Evolutionary conservation across 2,329 filamentous ascomycete species (phyloP), one percentile per base, ranked within the genome.

Genomic region (Dactylellina parvicollis): DNA sequence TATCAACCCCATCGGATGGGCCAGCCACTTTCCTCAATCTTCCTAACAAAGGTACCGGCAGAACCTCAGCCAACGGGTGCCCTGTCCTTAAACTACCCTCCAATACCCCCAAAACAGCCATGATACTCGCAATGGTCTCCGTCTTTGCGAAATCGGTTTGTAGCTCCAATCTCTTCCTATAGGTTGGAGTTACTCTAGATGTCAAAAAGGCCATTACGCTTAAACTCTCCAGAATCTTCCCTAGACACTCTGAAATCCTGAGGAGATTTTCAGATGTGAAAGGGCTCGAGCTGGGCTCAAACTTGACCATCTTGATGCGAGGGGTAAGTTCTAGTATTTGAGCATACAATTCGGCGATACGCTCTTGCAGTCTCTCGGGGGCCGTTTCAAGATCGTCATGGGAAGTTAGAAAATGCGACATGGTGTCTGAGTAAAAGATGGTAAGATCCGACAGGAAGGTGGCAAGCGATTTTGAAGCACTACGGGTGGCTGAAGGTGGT

Each of bases 51-150:
- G 84, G 84, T 0, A 82, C 81, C 0, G 84, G 84, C 0, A 86
- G 75, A 1, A 83, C 78, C 56, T 84, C 82, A 0, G 84, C 84
- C 0, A 85, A 75, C 0, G 84, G 80, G n/a, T 81, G 81, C 0
- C 83, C 84, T 0, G 83, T 85, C 18, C 82, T 81, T 12, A 86
- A 76, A 1, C 83, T 78, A 54, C 85, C 83, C 52, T 84, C 83
- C 4, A 84, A 76, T 2, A 85, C 80, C 0, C 78, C 79, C 0
- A 86, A 76, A 1, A 85, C 83, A 0, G 83, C 83, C 84, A 85
- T 86, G 55, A 84, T 75, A 26, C 85, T 84, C 2, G 82, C 83
- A 8, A 86, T 82, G n/a, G 79, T 79, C 1, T 79, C 78, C 14
- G 84, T 81, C 28, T 84, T 81, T 0, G 82, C 75, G 0, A 84